Evolutionary conservation across 2,329 filamentous ascomycete genomes (phyloP).

Genomic region (Ramularia endophylla): DNA sequence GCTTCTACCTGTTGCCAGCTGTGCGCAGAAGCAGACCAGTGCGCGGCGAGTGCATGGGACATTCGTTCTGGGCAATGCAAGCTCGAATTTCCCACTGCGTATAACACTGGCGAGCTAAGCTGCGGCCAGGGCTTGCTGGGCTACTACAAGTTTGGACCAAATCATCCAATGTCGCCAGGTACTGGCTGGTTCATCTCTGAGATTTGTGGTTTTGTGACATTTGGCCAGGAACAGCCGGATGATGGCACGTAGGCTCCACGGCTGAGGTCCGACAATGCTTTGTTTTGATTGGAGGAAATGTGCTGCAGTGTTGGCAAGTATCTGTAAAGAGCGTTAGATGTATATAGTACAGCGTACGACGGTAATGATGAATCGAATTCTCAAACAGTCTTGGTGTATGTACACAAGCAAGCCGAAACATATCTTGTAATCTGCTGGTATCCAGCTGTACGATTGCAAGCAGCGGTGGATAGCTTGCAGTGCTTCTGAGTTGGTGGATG

Average conservation of each 20-base stretch:
- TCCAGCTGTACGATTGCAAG: no score
- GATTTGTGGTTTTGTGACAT: slow-evolving; percentile 25
- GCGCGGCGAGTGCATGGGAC: slow-evolving; percentile 28
- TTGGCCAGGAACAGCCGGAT: slow-evolving; percentile 24
- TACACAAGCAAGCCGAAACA: no score
- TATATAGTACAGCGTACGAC: slow-evolving; percentile 5
- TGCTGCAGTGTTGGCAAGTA: not conserved
- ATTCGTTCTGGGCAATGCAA: slow-evolving; percentile 23
- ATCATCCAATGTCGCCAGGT: slow-evolving; percentile 27
- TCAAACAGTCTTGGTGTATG: no score
- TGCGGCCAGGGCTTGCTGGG: slow-evolving; percentile 25
- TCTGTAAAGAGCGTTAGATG: slow-evolving; percentile 2
- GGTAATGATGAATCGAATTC: no score
- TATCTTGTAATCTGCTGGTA: no score
- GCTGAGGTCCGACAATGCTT: not conserved
- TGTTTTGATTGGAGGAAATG: not conserved
- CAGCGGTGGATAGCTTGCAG: no score
- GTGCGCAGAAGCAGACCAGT: slow-evolving; percentile 25
- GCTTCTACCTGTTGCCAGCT: slow-evolving; percentile 29
- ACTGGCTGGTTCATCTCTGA: slow-evolving; percentile 25
- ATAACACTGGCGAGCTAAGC: slow-evolving; percentile 21
- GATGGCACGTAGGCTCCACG: slow-evolving; percentile 22
- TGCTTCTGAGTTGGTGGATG: no score
- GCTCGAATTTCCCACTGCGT: slow-evolving; percentile 25
- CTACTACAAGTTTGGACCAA: slow-evolving; percentile 26